Evolutionary conservation across 2,329 filamentous ascomycete genomes (phyloP).

Genomic region (Colletotrichum cereale): DNA sequence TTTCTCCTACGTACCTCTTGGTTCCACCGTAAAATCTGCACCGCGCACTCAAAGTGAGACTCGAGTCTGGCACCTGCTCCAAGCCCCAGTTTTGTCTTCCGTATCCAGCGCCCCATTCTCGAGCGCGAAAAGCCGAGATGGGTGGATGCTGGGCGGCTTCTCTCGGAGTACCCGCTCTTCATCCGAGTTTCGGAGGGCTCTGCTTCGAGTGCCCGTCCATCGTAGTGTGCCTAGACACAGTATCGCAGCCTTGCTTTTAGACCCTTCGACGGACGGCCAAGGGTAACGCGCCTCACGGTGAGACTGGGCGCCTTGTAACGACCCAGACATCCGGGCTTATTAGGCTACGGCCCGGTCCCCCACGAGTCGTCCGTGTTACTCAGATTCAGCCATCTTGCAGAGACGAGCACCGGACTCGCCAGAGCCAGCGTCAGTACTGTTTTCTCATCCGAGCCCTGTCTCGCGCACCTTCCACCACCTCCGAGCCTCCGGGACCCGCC

Average conservation of each 20-base stretch:
- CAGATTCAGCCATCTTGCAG: neutral
- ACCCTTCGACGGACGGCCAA: neutral
- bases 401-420: slow-evolving; percentile 1
- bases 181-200: slow-evolving; percentile 34
- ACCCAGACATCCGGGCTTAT: slow-evolving; percentile 4
- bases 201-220: neutral
- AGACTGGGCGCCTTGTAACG: slow-evolving; percentile 15
- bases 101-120: slow-evolving; percentile 35
- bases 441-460: slow-evolving; percentile 30
- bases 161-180: slow-evolving; percentile 36
- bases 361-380: slow-evolving; percentile 15
- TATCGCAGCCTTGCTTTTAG: slow-evolving; percentile 9
- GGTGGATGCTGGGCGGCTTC: slow-evolving; percentile 35
- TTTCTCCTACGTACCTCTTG: slow-evolving; percentile 23
- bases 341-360: slow-evolving; percentile 9
- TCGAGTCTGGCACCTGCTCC: slow-evolving; percentile 2
- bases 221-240: neutral
- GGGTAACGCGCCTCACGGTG: slow-evolving; percentile 35
- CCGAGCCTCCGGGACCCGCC: slow-evolving; percentile 34
- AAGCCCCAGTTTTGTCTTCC: slow-evolving; percentile 28
- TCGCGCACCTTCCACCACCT: slow-evolving; percentile 34
- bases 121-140: slow-evolving; percentile 37
- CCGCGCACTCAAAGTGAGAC: slow-evolving; percentile 18
- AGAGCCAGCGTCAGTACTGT: slow-evolving; percentile 4
- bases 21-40: slow-evolving; percentile 35